phyloP scores from a whole-genome alignment of 306 rosid species.

The Dicorynia guianensis region DNA sequence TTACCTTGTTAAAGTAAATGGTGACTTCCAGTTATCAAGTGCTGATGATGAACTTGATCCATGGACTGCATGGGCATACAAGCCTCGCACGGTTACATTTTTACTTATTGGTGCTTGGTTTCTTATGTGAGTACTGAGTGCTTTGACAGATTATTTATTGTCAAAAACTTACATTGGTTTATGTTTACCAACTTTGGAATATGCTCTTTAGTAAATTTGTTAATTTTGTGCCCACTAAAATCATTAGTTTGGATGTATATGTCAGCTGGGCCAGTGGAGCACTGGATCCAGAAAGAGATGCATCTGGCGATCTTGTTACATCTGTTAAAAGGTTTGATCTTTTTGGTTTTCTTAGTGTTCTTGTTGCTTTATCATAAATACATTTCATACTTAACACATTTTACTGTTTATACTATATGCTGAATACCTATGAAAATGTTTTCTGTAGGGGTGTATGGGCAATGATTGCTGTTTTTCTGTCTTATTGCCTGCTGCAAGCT shows the following conservation, averaged over 20 bases:
- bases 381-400: neutral
- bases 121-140: slow-evolving; percentile 76
- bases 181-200: neutral
- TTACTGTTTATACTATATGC: slow-evolving; percentile 8
- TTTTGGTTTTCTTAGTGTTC: slow-evolving; percentile 17
- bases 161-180: slow-evolving; percentile 16
- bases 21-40: slow-evolving; percentile 54
- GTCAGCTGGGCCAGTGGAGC: slow-evolving; percentile 97
- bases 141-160: slow-evolving; percentile 35
- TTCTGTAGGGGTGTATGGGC: slow-evolving; percentile 73
- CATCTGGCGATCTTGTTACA: slow-evolving; percentile 81
- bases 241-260: slow-evolving; percentile 26
- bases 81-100: slow-evolving; percentile 91
- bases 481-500: slow-evolving; percentile 81
- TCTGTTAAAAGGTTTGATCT: slow-evolving; percentile 85
- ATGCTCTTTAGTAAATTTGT: slow-evolving; percentile 8
- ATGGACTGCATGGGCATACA: slow-evolving; percentile 99
- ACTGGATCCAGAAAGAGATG: slow-evolving; percentile 85
- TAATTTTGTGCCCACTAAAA: slow-evolving; percentile 8
- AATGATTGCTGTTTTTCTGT: slow-evolving; percentile 80
- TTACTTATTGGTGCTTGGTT: slow-evolving; percentile 94
- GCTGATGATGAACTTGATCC: slow-evolving; percentile 86
- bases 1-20: slow-evolving; percentile 64
- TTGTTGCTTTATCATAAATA: slow-evolving; percentile 5
- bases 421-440: slow-evolving; percentile 36